phyloP scores from a whole-genome alignment of 495 filamentous ascomycete genomes.

The Tricharina praecox region DNA sequence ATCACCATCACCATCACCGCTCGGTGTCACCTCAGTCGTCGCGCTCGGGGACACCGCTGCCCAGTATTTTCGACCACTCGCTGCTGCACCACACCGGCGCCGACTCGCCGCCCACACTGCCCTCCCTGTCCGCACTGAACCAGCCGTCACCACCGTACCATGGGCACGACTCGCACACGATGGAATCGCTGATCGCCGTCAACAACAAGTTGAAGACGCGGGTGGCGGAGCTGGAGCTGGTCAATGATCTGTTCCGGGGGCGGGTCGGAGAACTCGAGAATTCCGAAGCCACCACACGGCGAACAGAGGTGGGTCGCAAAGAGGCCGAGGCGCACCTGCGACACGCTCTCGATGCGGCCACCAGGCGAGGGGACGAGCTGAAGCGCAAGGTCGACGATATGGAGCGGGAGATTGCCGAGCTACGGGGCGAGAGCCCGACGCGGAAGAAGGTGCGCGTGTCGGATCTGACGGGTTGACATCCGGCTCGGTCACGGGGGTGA shows the following conservation, averaged over 20 bases:
- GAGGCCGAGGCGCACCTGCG: conserved; percentile 43
- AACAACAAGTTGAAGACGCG: conserved; percentile 77
- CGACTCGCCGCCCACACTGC: conserved; percentile 46
- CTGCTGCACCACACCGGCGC: conserved; percentile 26
- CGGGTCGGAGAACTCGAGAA: conserved; percentile 74
- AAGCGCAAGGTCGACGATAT: conserved; percentile 63
- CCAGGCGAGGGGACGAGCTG: conserved; percentile 62
- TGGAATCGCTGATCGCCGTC: conserved; percentile 56
- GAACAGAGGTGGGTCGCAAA: conserved; percentile 37
- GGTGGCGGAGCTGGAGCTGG: conserved; percentile 83
- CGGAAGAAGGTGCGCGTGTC: conserved; percentile 27
- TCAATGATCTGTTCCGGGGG: conserved; percentile 85
- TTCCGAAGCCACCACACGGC: conserved; percentile 49
- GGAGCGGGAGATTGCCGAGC: conserved; percentile 44
- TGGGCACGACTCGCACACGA: conserved; percentile 58
- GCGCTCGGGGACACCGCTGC: conserved; percentile 62
- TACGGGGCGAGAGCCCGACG: conserved; percentile 14
- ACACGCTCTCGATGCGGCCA: conserved; percentile 54
- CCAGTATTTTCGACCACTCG: conserved; percentile 58
- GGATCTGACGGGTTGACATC: conserved; percentile 22
- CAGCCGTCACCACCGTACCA: conserved; percentile 27
- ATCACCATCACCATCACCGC: conserved; percentile 49
- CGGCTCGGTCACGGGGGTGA: not conserved
- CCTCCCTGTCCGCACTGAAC: conserved; percentile 20
- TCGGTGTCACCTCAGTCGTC: conserved; percentile 66